Conservation (phyloP, 2,329 filamentous ascomycete species). For the Ophiosphaerella korrae region DNA sequence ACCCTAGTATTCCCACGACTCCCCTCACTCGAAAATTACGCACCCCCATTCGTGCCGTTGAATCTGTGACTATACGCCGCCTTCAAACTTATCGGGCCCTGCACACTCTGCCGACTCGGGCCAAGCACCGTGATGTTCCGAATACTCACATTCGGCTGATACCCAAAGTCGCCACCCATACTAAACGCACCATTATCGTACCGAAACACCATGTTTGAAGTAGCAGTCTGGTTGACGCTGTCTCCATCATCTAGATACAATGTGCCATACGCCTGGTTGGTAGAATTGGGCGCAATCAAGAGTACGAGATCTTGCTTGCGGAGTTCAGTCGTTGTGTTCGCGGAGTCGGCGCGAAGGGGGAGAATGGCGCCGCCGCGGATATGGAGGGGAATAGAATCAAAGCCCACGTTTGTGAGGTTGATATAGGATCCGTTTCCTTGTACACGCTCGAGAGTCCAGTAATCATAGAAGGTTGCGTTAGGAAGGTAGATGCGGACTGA, state of each 20-base stretch:
- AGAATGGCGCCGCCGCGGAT: constrained; percentile 68
- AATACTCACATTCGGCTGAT: constrained; percentile 37
- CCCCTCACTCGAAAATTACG: constrained; percentile 12
- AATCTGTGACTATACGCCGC: constrained; percentile 20
- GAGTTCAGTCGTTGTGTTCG: constrained; percentile 68
- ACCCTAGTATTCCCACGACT: constrained; percentile 1
- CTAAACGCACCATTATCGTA: constrained; percentile 62
- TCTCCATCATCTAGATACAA: constrained; percentile 81
- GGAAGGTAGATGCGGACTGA: constrained; percentile 62
- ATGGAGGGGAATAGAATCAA: constrained; percentile 66
- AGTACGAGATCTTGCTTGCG: constrained; percentile 73
- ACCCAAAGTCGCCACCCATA: constrained; percentile 62
- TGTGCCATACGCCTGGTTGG: constrained; percentile 68
- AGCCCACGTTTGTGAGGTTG: constrained; percentile 54
- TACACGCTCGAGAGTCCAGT: constrained; percentile 57
- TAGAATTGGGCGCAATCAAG: constrained; percentile 66
- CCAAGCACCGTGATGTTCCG: constrained; percentile 37
- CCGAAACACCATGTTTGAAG: constrained; percentile 63
- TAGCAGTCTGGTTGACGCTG: constrained; percentile 63
- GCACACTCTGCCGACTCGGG: constrained; percentile 56
- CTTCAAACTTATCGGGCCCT: constrained; percentile 49
- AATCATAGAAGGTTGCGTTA: constrained; percentile 65
- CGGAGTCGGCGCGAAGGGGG: constrained; percentile 60
- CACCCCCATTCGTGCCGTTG: constrained; percentile 5
- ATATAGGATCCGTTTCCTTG: constrained; percentile 53